Percentiles rank a stretch among this genome's conserved stretches.
These are phyloP conservation scores for Globisporangium lucens DNA, from an alignment of 352 stramenopile genomes.

Conservation along the genomic window DNA sequence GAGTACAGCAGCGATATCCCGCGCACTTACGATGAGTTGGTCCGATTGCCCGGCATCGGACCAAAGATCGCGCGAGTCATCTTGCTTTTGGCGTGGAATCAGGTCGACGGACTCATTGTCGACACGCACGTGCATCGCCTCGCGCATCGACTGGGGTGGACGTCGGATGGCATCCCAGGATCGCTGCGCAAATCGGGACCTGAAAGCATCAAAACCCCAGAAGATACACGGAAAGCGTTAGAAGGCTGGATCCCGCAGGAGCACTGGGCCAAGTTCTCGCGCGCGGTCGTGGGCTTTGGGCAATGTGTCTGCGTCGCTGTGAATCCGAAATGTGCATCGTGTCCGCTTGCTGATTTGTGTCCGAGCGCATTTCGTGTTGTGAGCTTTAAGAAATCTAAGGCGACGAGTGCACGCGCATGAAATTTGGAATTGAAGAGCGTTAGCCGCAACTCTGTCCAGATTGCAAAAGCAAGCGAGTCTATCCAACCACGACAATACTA, in stretches of 20 bases:
- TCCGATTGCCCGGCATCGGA: slow-evolving; percentile 56
- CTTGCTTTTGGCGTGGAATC: slow-evolving; percentile 54
- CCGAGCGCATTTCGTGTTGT: slow-evolving; percentile 34
- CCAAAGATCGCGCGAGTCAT: slow-evolving; percentile 76
- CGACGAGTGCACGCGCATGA: background rate
- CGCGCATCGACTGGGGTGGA: slow-evolving; percentile 57
- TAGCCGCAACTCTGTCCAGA: background rate
- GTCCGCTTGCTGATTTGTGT: slow-evolving; percentile 47
- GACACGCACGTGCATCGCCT: slow-evolving; percentile 81
- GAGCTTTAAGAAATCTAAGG: slow-evolving; percentile 22
- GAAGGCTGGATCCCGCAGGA: slow-evolving; percentile 62
- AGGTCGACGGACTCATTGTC: slow-evolving; percentile 68
- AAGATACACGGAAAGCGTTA: slow-evolving; percentile 52
- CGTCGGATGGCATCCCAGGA: slow-evolving; percentile 15
- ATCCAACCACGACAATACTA: too few relatives aligned
- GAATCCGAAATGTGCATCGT: slow-evolving; percentile 51
- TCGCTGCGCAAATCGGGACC: background rate
- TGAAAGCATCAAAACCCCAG: slow-evolving; percentile 15
- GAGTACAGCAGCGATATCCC: slow-evolving; percentile 51
- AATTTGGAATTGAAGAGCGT: background rate
- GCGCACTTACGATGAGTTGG: slow-evolving; percentile 33
- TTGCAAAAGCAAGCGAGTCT: too few relatives aligned
- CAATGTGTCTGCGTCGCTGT: slow-evolving; percentile 58
- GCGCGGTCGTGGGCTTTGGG: slow-evolving; percentile 71
- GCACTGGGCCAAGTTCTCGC: slow-evolving; percentile 60